phyloP scores from a whole-genome alignment of 306 rosid species.

The Echinosophora koreensis region DNA sequence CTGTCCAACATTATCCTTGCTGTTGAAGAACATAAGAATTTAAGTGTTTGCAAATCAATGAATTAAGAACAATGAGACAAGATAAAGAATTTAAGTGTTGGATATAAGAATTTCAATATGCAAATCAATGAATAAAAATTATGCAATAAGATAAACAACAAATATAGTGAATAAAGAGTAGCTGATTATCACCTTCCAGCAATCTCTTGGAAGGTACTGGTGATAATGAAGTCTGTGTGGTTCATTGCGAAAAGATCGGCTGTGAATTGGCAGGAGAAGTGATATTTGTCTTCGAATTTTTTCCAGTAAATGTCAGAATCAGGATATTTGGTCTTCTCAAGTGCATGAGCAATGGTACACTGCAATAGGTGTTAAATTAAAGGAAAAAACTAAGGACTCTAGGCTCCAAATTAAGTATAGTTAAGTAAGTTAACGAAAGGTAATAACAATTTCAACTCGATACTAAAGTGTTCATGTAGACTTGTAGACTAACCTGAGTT shows the following conservation, averaged over 20 bases:
- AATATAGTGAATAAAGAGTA: constrained; percentile 15
- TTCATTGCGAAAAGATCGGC: constrained; percentile 99
- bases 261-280: constrained; percentile 92
- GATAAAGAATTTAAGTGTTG: background rate
- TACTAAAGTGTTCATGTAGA: background rate
- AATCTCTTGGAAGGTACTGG: constrained; percentile 99
- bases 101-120: constrained; percentile 32
- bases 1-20: constrained; percentile 96
- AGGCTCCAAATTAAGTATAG: background rate
- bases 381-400: background rate
- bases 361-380: constrained; percentile 41
- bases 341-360: constrained; percentile 99
- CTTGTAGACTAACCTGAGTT: constrained; percentile 78
- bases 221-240: constrained; percentile 95
- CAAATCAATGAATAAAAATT: background rate
- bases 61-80: background rate
- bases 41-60: background rate
- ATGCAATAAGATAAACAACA: background rate
- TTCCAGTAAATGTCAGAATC: constrained; percentile 98
- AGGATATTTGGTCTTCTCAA: constrained; percentile 97
- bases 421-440: background rate
- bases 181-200: constrained; percentile 84
- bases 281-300: constrained; percentile 85
- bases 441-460: background rate
- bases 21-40: constrained; percentile 38